Evolutionary conservation across 148 eudicot species (phyloP).

Genomic region (Cornus kousa): DNA sequence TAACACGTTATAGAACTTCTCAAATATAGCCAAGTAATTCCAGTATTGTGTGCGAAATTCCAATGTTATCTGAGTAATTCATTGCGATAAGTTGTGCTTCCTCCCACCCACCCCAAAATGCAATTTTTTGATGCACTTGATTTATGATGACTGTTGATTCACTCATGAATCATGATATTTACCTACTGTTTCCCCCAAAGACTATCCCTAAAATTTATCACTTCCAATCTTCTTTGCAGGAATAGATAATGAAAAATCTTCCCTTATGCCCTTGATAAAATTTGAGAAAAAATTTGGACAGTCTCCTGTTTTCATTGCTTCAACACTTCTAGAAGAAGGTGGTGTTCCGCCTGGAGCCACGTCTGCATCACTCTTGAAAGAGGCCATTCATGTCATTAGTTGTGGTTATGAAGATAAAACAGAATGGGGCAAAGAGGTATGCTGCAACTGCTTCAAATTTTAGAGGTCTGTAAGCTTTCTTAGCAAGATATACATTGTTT

Average conservation of each 20-base stretch:
- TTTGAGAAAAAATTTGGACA: constrained; percentile 76
- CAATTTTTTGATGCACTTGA: no score
- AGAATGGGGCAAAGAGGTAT: constrained; percentile 85
- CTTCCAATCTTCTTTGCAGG: constrained; percentile 34
- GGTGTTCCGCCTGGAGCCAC: constrained; percentile 48
- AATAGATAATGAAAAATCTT: constrained; percentile 55
- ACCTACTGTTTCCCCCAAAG: not conserved
- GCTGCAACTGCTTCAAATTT: not conserved
- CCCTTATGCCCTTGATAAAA: constrained; percentile 66
- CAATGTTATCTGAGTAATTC: not conserved
- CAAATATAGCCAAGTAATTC: not conserved
- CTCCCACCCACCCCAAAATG: not conserved
- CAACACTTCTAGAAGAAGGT: constrained; percentile 62
- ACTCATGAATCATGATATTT: not conserved
- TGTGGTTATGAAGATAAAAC: constrained; percentile 79
- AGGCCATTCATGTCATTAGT: constrained; percentile 76
- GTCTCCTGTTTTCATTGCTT: constrained; percentile 69
- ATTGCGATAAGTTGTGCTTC: not conserved
- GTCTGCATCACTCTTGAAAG: constrained; percentile 65
- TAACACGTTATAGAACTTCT: not conserved
- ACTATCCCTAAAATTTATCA: not conserved
- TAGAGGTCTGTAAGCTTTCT: not conserved
- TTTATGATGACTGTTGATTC: not conserved
- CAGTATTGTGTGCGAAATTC: not conserved
- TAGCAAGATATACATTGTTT: not conserved